These are phyloP conservation scores for Fraxinus cuspidata DNA, from an alignment of 257 asterid genomes.

Conservation along the genomic window DNA sequence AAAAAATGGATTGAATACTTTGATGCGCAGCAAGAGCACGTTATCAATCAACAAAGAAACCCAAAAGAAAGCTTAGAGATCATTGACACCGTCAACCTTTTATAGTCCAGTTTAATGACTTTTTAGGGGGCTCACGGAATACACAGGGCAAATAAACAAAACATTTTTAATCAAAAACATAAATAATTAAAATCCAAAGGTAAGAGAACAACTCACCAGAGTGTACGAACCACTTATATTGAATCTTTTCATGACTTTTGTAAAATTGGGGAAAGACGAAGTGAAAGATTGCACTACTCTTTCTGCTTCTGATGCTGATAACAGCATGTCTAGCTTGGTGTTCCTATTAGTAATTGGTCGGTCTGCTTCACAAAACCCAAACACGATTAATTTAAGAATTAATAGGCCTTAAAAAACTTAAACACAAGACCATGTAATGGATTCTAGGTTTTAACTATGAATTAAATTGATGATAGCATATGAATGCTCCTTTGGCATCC, in stretches of 20 bases:
- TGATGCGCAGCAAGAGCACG: not conserved
- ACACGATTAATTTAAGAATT: not conserved
- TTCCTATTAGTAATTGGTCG: conserved; percentile 34
- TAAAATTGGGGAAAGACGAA: conserved; percentile 70
- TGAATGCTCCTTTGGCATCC: not conserved
- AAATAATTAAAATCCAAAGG: conserved; percentile 20
- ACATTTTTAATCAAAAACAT: not conserved
- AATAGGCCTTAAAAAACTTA: not conserved
- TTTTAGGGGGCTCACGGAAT: not conserved
- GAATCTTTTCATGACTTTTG: conserved; percentile 84
- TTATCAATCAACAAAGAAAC: not conserved
- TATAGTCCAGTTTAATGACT: conserved; percentile 1
- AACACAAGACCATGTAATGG: not conserved
- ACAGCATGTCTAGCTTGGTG: conserved; percentile 45
- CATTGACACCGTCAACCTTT: conserved; percentile 11
- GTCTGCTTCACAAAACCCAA: conserved; percentile 41
- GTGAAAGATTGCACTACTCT: conserved; percentile 66
- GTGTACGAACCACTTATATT: conserved; percentile 93
- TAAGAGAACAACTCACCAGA: conserved; percentile 54
- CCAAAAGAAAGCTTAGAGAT: not conserved
- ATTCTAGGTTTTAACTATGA: not conserved
- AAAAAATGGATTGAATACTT: not conserved
- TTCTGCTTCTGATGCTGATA: conserved; percentile 83
- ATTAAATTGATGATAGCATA: not conserved
- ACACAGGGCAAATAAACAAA: not conserved